Evolutionary conservation across 768 basidiomycete genomes (phyloP).

Genomic region (Phylloporus scabripes): DNA sequence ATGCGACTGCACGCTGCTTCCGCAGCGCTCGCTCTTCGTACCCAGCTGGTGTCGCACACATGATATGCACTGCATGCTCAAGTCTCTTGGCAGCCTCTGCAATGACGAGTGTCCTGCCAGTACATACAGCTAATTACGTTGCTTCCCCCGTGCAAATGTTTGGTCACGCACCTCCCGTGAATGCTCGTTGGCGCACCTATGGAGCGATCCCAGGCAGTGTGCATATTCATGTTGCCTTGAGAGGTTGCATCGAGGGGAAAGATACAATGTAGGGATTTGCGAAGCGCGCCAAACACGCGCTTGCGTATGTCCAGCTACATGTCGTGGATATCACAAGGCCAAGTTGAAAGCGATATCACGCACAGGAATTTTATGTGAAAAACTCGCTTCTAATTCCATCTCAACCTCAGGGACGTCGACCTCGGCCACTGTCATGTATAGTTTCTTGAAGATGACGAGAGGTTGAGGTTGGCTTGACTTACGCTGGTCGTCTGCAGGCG

Average conservation of each 20-base stretch:
- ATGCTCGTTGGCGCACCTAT: constrained; percentile 8
- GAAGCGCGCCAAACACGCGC: constrained; percentile 35
- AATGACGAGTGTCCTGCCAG: constrained; percentile 38
- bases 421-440: constrained; percentile 2
- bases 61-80: constrained; percentile 43
- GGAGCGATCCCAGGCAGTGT: constrained; percentile 25
- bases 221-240: neutral
- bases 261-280: constrained; percentile 32
- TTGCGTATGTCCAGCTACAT: constrained; percentile 34
- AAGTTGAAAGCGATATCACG: neutral
- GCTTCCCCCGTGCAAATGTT: neutral
- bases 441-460: neutral
- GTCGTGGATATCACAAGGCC: neutral
- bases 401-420: constrained; percentile 26
- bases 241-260: constrained; percentile 8
- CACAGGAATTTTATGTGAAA: constrained; percentile 42
- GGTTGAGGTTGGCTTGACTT: neutral
- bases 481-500: neutral
- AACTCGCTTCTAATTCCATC: constrained; percentile 35
- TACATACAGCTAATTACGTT: neutral
- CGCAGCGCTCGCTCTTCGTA: constrained; percentile 37
- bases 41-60: constrained; percentile 47
- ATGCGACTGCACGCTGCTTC: constrained; percentile 33
- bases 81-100: constrained; percentile 39
- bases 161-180: constrained; percentile 22